phyloP scores from a whole-genome alignment of 805 yeast species.

The Sungouiozyma ichnusensis region DNA sequence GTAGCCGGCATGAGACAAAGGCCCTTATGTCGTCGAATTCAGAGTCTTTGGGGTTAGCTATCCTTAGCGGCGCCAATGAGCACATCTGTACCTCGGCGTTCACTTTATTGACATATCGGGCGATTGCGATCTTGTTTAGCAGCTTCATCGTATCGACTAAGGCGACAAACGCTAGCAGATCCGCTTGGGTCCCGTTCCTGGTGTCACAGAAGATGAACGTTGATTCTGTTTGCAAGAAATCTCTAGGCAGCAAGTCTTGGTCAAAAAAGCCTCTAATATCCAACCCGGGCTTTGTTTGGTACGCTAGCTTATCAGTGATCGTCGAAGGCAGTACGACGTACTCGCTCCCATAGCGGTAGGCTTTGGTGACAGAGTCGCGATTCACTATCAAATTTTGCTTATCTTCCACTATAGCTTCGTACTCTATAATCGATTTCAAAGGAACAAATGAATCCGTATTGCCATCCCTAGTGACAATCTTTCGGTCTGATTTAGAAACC shows the following conservation, averaged over 20 bases:
- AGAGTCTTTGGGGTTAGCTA: conserved; percentile 2
- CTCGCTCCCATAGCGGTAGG: conserved; percentile 57
- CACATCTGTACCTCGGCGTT: conserved; percentile 43
- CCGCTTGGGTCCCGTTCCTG: conserved; percentile 27
- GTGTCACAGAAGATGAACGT: conserved; percentile 37
- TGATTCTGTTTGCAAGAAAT: conserved; percentile 51
- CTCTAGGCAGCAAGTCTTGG: conserved; percentile 40
- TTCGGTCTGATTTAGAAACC: conserved; percentile 16
- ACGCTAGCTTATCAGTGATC: conserved; percentile 32
- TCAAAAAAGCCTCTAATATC: conserved; percentile 56
- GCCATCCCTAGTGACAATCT: conserved; percentile 12
- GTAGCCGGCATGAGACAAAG: conserved; percentile 46
- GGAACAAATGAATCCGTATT: conserved; percentile 6
- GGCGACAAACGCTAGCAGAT: conserved; percentile 35
- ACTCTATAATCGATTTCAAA: conserved; percentile 17
- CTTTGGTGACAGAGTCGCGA: conserved; percentile 39
- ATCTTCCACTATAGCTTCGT: conserved; percentile 13
- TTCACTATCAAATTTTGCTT: conserved; percentile 26
- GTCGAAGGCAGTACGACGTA: conserved; percentile 43
- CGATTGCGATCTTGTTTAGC: conserved; percentile 42
- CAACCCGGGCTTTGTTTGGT: conserved; percentile 41
- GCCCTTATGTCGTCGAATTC: conserved; percentile 24
- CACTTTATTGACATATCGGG: conserved; percentile 47
- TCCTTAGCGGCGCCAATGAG: conserved; percentile 39
- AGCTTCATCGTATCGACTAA: conserved; percentile 45